Base-by-base conservation (phyloP, 139 green algal species). In the Ettlia oleoabundans region DNA sequence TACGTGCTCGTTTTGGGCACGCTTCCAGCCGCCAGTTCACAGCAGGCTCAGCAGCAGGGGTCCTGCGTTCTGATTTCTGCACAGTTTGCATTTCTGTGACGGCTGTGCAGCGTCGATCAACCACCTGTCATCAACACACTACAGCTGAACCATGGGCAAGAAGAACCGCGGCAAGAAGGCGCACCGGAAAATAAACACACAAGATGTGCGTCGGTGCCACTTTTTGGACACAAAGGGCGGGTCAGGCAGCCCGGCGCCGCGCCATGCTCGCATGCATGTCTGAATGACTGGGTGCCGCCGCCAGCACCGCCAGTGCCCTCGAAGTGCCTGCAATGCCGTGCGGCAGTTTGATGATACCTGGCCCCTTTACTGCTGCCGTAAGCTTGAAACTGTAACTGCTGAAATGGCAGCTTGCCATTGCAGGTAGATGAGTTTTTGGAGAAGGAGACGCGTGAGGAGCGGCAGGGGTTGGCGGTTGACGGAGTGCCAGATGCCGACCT, bases 401-500 rank as follows among this genome's bases (percentile, higher is more conserved):
- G 47, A 58, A 58, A 24, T 58, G 47, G 15, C 47, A 58, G 21
- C 37, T n/a, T 76, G 32, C 35, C 15, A 7, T 28, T 73, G 41
- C 87, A 96, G 92, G 83, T 96, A 3, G 84, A 91, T 33, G 76
- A 88, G 1, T 86, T 87, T 28, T 28, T 95, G 9, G 83, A 89
- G 68, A 77, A 90, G 32, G 30, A 86, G 15, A 91, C 86, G 0
- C 84, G 89, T 65, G 77, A 95, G 69, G 76, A 92, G 72, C 84
- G 86, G 26, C 82, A 88, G 32, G 87, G 89, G 0, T 81, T 89
- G 33, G 86, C 64, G 26, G 77, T 94, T 3, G 79, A 91, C 30
- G 74, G 73, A 13, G 72, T 96, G 2, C 83, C 90, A 3, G 92
- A 95, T 78, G 84, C 88, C 10, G 84, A 96, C 47, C 82, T 96